Base-by-base conservation (phyloP, 257 asterid species). In the Fraxinus quadrangulata region DNA sequence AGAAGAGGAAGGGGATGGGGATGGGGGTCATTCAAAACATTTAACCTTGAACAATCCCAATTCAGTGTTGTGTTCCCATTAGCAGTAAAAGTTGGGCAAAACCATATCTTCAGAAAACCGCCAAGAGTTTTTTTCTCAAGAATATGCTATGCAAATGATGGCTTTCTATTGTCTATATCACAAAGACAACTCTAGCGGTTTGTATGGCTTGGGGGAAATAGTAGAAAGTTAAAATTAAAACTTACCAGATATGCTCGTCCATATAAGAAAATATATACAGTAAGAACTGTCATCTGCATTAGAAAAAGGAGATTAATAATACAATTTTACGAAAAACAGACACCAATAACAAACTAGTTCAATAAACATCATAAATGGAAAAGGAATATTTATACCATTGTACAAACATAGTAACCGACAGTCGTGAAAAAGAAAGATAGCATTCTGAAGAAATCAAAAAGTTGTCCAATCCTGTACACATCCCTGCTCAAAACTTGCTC, bases 401-500 rank as follows among this genome's bases (percentile, higher is more conserved):
- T 95, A 93, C 99, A 95, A 72, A 95, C 98, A 81, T 95, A 95
- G 83, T 47, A 93, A 78, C 99, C 99, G 67, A 95, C 98, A 71
- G 99, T 93, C 4, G 99, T 95, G 85, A 88, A 95, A 88, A 74
- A 95, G 89, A 95, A 95, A 47, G 99, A 95, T 72, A 95, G 81
- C 98, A 95, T 95, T 81, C 99, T 88, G 87, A 95, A 90, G 88
- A 95, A 95, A 83, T 95, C 99, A 83, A 95, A 88, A 75, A 91
- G 97, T 75, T 95, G 99, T 71, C 99, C 99, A 76, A 95, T 87
- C 84, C 99, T 90, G 87, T 95, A 93, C 33, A 95, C 92, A 83
- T 95, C 99, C 88, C 99, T 84, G 91, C 99, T 95, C 87, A 95
- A 83, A 80, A 95, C 98, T 87, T 95, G 99, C 88, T 95, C 99